Evolutionary conservation across 306 rosid species (phyloP), one percentile per base, ranked within the genome.

Genomic region (Pueraria montana): DNA sequence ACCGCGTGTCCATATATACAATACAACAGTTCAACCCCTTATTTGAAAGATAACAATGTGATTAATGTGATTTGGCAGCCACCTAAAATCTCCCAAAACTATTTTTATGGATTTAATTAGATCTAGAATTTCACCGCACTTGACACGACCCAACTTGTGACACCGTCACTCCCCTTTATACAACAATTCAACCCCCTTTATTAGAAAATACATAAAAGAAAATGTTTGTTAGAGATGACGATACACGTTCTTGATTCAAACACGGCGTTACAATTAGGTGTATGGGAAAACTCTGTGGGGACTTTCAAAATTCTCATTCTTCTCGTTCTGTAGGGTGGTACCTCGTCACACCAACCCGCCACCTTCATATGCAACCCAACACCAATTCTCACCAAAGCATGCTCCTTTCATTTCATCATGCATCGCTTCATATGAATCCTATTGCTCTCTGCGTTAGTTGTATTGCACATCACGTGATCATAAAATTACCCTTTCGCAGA

Each of bases 211-310:
- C 8, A 64, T 10, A 64, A 8, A 4, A 64, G 13, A 14, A 30
- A 32, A 32, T 16, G 20, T 45, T 45, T 23, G 6, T 45, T 21
- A 24, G 8, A 8, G n/a, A 5, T 40, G 74, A 42, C 32, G 24
- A 65, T 38, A n/a, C 45, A 40, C 9, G 50, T 67, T 67, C 27
- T 38, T 67, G 13, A 66, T 38, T 18, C 27, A 66, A 65, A 66
- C 72, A 66, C 27, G 72, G 50, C 72, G 72, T 38, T 66, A 38
- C 17, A 66, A 45, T 69, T 73, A 30, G 64, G 78, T 30, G 64
- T 0, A 48, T 16, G 77, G 77, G 13, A 10, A 72, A 72, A 2
- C 55, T 3, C 9, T 2, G 6, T 13, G 21, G 34, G 4, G 5
- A 72, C 27, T 17, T 30, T 73, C 49, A 52, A 73, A 27, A 32